These are phyloP conservation scores for Serendipita sp. DNA, from an alignment of 1,284 basidiomycete genomes.

Conservation along the genomic window DNA sequence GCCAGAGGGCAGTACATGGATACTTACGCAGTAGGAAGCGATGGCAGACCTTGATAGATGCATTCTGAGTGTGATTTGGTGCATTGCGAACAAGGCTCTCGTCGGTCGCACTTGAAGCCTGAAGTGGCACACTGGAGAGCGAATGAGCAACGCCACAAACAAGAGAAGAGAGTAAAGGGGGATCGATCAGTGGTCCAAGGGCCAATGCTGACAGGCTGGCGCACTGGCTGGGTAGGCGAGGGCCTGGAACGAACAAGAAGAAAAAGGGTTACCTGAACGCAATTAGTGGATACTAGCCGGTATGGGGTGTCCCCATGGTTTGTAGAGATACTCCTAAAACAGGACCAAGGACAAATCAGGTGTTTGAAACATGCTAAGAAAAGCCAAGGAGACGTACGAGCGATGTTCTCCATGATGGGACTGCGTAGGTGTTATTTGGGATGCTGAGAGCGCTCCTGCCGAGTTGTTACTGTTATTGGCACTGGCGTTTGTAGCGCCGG, in stretches of 20 bases:
- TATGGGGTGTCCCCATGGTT: neutral
- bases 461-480: no score
- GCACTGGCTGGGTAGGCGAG: no score
- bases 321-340: neutral
- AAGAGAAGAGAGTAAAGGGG: no score
- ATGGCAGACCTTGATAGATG: neutral
- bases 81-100: neutral
- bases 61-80: neutral
- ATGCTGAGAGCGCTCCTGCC: no score
- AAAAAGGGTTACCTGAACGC: neutral
- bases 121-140: neutral
- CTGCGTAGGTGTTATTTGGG: no score
- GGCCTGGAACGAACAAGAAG: no score
- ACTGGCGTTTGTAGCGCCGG: no score
- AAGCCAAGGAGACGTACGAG: neutral
- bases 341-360: neutral
- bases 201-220: no score
- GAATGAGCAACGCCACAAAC: no score
- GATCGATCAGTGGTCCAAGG: no score
- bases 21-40: neutral
- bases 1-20: no score
- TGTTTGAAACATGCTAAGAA: neutral
- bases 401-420: neutral
- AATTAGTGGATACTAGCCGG: neutral
- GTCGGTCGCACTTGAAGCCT: neutral